These are phyloP conservation scores for Chlamydomonas asymmetrica DNA, from an alignment of 139 green algal species.

Conservation along the genomic window DNA sequence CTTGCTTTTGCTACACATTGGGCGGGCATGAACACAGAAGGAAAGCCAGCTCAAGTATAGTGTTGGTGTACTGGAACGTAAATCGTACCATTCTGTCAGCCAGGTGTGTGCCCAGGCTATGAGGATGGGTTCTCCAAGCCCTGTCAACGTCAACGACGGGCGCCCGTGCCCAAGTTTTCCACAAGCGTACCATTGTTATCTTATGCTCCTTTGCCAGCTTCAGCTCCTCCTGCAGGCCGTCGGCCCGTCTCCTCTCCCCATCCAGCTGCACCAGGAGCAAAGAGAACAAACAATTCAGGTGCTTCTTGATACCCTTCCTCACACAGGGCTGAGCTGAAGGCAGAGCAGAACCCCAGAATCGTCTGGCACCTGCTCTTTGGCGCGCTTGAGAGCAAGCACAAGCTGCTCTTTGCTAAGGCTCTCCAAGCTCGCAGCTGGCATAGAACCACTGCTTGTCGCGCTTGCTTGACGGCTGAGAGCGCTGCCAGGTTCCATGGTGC, in stretches of 20 bases:
- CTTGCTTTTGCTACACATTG: slow-evolving; percentile 60
- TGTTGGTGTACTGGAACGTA: too few relatives aligned
- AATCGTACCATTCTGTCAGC: too few relatives aligned
- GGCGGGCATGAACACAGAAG: too few relatives aligned
- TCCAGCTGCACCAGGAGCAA: slow-evolving; percentile 23
- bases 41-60: not conserved
- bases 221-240: slow-evolving; percentile 51
- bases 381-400: slow-evolving; percentile 3
- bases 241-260: slow-evolving; percentile 34
- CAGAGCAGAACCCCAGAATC: too few relatives aligned
- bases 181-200: slow-evolving; percentile 50
- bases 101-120: too few relatives aligned
- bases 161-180: not conserved
- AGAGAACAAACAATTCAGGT: too few relatives aligned
- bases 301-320: too few relatives aligned
- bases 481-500: too few relatives aligned
- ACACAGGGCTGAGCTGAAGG: too few relatives aligned
- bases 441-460: too few relatives aligned
- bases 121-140: not conserved
- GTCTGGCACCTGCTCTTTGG: slow-evolving; percentile 8
- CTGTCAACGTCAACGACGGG: not conserved
- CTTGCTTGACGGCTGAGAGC: too few relatives aligned
- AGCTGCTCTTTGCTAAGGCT: slow-evolving; percentile 25
- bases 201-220: slow-evolving; percentile 55
- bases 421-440: too few relatives aligned